Evolutionary conservation across 192 early-diverging fungal genomes (phyloP), one percentile per base, ranked within the genome.

Genomic region (Coemansia sp.): DNA sequence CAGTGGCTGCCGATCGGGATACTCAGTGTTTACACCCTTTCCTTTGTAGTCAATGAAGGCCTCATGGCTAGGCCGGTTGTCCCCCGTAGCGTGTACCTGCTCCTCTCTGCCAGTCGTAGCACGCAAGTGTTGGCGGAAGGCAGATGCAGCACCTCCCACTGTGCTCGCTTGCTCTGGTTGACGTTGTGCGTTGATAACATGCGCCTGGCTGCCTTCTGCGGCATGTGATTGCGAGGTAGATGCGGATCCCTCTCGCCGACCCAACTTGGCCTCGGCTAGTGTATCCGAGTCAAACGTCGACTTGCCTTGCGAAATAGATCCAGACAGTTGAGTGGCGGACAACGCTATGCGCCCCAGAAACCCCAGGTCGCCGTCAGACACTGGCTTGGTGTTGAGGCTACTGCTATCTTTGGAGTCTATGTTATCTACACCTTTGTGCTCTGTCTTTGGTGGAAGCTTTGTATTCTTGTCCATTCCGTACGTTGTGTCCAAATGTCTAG

Each of bases 111-210:
- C 27, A 4, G 11, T 2, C 2, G 62, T 5, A 8, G 62, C 29
- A 5, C 71, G 79, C 29, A 61, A 53, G 0, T 75, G 61, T 5
- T 70, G 68, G 87, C 92, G 64, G 85, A 88, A 75, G 86, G 94
- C 77, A 65, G 62, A 71, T 81, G 89, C 64, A 86, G 93, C 39
- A 46, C 38, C 36, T 61, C 34, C 59, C 9, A 3, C 59, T 40
- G n/a, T 17, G 15, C n/a, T 61, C n/a, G 73, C 48, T 71, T 79
- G 76, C 85, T 75, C 53, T 73, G 82, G 73, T 84, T 77, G 59
- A 80, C 80, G 42, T 85, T 87, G 59, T 51, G 90, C 87, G 50
- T 40, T 17, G 10, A 15, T 13, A 39, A n/a, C 61, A 1, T 29
- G 50, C 0, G 22, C 22, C 4, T 55, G 42, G 41, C 53, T 62